A percentile compares a stretch with the other conserved stretches of the same genome.
These are phyloP conservation scores for Barnettozyma hawaiiensis DNA, from an alignment of 1,139 yeast genomes.

Conservation along the genomic window DNA sequence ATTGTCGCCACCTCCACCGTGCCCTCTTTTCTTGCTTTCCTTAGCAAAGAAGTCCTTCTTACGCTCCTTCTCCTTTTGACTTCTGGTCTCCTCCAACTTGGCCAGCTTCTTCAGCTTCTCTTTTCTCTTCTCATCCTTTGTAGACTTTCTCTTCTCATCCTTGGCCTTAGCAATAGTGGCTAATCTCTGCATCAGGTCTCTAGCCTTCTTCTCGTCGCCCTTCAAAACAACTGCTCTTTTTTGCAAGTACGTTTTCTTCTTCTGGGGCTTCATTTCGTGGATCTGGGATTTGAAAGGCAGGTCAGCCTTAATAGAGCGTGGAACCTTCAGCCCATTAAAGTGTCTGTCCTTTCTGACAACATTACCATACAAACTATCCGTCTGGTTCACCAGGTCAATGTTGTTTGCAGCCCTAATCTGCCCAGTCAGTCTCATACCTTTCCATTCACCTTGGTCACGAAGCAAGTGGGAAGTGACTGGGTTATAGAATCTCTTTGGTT, in stretches of 20 bases:
- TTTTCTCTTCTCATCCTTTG: slow-evolving; percentile 72
- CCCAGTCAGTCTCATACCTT: slow-evolving; percentile 94
- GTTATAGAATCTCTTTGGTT: slow-evolving; percentile 84
- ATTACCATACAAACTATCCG: slow-evolving; percentile 68
- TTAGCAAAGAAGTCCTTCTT: slow-evolving; percentile 81
- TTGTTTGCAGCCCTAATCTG: slow-evolving; percentile 77
- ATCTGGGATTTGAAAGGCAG: slow-evolving; percentile 92
- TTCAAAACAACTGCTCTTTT: slow-evolving; percentile 92
- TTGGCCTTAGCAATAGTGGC: slow-evolving; percentile 81
- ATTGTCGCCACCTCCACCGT: slow-evolving; percentile 36
- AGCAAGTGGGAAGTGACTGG: slow-evolving; percentile 90
- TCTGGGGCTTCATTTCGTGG: slow-evolving; percentile 81
- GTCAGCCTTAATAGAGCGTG: slow-evolving; percentile 65
- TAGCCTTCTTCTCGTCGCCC: slow-evolving; percentile 91
- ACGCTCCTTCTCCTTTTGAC: slow-evolving; percentile 74
- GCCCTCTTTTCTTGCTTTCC: slow-evolving; percentile 63
- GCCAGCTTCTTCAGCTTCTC: slow-evolving; percentile 72
- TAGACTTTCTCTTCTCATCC: slow-evolving; percentile 68
- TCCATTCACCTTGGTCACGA: slow-evolving; percentile 78
- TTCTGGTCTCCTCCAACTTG: slow-evolving; percentile 62
- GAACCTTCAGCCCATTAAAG: slow-evolving; percentile 84
- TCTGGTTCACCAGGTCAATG: slow-evolving; percentile 59
- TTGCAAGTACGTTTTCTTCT: slow-evolving; percentile 74
- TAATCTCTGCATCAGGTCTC: slow-evolving; percentile 83
- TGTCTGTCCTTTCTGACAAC: slow-evolving; percentile 82